Evolutionary conservation across 495 filamentous ascomycete genomes (phyloP), one percentile per base, ranked within the genome.

Genomic region (Extremus antarcticus): DNA sequence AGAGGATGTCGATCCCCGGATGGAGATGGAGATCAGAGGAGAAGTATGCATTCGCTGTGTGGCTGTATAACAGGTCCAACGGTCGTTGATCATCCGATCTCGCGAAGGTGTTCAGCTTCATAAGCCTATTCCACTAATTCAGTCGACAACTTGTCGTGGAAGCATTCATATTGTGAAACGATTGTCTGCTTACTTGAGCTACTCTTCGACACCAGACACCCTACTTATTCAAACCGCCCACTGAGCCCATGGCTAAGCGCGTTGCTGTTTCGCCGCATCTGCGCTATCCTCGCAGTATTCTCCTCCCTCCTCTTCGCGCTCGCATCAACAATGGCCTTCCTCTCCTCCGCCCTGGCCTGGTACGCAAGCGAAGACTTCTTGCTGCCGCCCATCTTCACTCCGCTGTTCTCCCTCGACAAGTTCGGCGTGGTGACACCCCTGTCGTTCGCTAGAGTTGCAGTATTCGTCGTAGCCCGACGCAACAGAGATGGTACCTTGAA

Each of bases 291-390:
- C 64, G 68, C 72, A 16, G 74, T 74, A 40, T 86, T 76, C 67
- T 83, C 85, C 66, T 83, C 81, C 47, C 84, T 72, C 64, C 76
- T 74, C 65, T 73, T 74, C 71, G 85, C 81, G 29, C 68, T 74
- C 65, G 81, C 81, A 41, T 78, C 78, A 20, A 86, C 64, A 32
- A 72, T 73, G 2, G 72, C 75, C 55, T 74, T 72, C 59, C 81
- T 69, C 70, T 86, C 82, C 59, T 69, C 82, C 70, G 86, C 90
- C 45, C 88, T 78, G 2, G 86, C 81, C 64, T 90, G 86, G 57
- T 85, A 94, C 62, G 91, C 90, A 29, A 95, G 80, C 35, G 83
- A 81, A 22, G 80, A 84, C 73, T 84, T 87, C 72, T 87, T 90
- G 11, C 80, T 75, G 51, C 80, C 79, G 9, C 70, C 69, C 46